phyloP scores from a whole-genome alignment of 345 rosid species.

The Eucalyptus lansdowneana region DNA sequence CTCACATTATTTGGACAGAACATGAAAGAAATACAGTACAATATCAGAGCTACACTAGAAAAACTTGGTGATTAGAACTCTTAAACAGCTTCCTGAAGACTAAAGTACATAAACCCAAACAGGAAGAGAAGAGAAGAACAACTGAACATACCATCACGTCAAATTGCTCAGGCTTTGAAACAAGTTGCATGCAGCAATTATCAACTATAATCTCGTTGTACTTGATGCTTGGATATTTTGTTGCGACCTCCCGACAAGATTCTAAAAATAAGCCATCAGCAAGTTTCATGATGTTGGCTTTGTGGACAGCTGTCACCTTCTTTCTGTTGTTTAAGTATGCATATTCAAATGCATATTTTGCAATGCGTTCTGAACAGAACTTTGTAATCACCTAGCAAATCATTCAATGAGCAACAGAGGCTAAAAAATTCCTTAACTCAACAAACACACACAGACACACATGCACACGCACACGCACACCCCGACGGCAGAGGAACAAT shows the following conservation, averaged over 20 bases:
- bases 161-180: slow-evolving; percentile 95
- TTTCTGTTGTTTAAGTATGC: slow-evolving; percentile 88
- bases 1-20: neutral
- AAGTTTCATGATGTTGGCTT: slow-evolving; percentile 96
- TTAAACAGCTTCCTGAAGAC: neutral
- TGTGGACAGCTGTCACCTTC: slow-evolving; percentile 93
- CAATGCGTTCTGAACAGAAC: slow-evolving; percentile 93
- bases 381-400: slow-evolving; percentile 81
- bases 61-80: neutral
- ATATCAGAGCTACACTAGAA: neutral
- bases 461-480: neutral
- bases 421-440: neutral
- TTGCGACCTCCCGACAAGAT: slow-evolving; percentile 89
- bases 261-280: slow-evolving; percentile 95
- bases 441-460: neutral
- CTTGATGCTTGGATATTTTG: slow-evolving; percentile 67
- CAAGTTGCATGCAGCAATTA: slow-evolving; percentile 98
- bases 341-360: slow-evolving; percentile 94
- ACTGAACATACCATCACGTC: slow-evolving; percentile 78
- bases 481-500: neutral
- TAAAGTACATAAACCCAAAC: neutral
- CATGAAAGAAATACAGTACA: neutral
- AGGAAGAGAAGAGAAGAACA: neutral
- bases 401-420: neutral
- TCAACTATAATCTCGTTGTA: slow-evolving; percentile 90